phyloP scores from a whole-genome alignment of 768 basidiomycete genomes.

The Tulasnella calospora region DNA sequence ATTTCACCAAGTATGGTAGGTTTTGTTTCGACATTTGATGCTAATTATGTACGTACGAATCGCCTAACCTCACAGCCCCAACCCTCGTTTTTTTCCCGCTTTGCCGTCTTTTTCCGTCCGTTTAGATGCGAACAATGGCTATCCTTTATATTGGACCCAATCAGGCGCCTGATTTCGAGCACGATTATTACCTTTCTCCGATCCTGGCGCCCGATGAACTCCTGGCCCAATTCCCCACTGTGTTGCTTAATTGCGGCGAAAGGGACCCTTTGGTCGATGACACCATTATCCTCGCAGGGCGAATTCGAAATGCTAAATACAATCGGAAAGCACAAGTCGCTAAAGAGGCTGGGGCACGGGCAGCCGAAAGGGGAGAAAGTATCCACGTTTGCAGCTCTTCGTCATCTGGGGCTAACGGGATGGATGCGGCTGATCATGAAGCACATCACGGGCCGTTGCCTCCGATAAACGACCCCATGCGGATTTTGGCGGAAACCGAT shows the following conservation, averaged over 20 bases:
- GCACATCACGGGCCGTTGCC: conserved; percentile 15
- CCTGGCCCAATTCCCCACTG: conserved; percentile 88
- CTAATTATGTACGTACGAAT: conserved; percentile 18
- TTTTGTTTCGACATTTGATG: conserved; percentile 23
- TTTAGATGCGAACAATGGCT: conserved; percentile 99
- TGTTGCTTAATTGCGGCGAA: conserved; percentile 93
- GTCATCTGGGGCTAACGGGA: conserved; percentile 29
- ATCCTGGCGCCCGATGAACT: conserved; percentile 79
- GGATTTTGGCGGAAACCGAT: conserved; percentile 55
- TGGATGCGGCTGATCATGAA: conserved; percentile 32
- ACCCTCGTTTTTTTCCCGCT: neutral
- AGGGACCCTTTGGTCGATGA: conserved; percentile 96
- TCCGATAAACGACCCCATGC: conserved; percentile 12
- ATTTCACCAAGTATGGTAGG: conserved; percentile 94
- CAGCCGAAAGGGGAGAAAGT: conserved; percentile 1
- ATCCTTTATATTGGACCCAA: conserved; percentile 94
- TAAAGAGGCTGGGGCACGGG: neutral
- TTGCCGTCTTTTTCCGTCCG: neutral
- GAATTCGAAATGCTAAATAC: conserved; percentile 91
- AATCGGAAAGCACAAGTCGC: conserved; percentile 49
- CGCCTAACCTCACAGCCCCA: neutral
- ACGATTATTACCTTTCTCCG: conserved; percentile 94
- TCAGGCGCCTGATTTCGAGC: conserved; percentile 87
- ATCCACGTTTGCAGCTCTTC: neutral
- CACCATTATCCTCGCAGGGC: conserved; percentile 92